Base-by-base conservation (phyloP, 768 basidiomycete species). In the Imleria badia region DNA sequence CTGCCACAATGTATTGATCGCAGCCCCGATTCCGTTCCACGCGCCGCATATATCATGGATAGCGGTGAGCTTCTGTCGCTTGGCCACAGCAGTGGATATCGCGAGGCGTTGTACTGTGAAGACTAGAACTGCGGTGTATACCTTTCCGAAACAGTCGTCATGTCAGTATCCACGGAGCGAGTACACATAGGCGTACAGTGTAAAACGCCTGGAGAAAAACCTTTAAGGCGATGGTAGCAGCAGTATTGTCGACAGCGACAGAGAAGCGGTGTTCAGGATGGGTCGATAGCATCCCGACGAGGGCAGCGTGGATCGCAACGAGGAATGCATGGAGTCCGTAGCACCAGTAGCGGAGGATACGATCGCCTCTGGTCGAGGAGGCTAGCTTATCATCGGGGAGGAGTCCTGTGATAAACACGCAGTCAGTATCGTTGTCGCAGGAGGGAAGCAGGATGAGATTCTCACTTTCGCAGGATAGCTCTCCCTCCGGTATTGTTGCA, bases 21-120 rank as follows among this genome's bases (percentile, higher is more conserved):
- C 59, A 5, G 64, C 56, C 2, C 66, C 66, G 22, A 68, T 56
- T n/a, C 66, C 64, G 1, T 45, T 53, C 66, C 66, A 67, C 7
- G 66, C 61, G 3, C 52, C 39, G 3, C 22, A 41, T 15, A 52
- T 51, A 22, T 67, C 66, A 14, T 68, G 66, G 3, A 58, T 40
- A 0, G 53, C 50, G 1, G 66, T 64, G 22, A 67, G 54, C 6
- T 52, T 64, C 41, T 57, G 62, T 6, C 29, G 40, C 17, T 38
- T 45, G 3, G 29, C 3, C 36, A 66, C 44, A 17, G 14, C 36
- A 5, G 38, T 33, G 12, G 46, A 56, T 43, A 62, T 20, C 15
- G 45, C 52, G 7, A 67, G 55, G 17, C 29, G 52, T 23, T 65
- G 63, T 4, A 57, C 60, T 1, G 52, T 13, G 19, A 58, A 19